These are phyloP conservation scores for Epichloe festucae DNA, from an alignment of 2,329 filamentous ascomycete species.

Conservation along the genomic window DNA sequence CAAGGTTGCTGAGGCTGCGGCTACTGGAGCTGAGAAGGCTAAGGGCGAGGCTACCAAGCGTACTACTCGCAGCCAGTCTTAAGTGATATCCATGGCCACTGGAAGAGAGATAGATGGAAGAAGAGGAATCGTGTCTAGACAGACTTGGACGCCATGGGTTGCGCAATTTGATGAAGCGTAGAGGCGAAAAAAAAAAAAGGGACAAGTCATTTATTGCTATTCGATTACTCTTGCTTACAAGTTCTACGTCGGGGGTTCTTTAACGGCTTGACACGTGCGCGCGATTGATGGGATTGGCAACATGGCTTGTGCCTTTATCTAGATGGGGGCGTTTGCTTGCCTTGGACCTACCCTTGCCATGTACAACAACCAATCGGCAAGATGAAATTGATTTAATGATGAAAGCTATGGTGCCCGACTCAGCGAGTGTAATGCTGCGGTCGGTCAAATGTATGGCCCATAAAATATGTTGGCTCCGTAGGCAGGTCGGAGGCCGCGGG, in stretches of 20 bases:
- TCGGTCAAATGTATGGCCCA: too few relatives aligned
- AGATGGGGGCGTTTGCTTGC: constrained; percentile 3
- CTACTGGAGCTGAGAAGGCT: constrained; percentile 55
- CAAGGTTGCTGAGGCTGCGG: constrained; percentile 49
- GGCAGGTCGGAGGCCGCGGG: background rate
- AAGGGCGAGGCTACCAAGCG: constrained; percentile 61
- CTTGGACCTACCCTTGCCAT: constrained; percentile 4
- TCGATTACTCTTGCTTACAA: background rate
- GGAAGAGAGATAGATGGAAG: background rate
- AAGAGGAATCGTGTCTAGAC: background rate
- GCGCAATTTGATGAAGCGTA: background rate
- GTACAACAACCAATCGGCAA: constrained; percentile 2
- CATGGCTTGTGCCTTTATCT: constrained; percentile 3
- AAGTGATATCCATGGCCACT: constrained; percentile 8
- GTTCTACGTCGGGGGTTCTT: background rate
- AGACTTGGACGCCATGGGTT: background rate
- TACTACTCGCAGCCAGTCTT: constrained; percentile 43
- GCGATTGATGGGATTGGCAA: background rate
- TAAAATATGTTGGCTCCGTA: too few relatives aligned
- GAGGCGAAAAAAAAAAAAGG: background rate
- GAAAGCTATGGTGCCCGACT: background rate
- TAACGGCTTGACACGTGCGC: background rate
- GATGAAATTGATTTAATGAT: constrained; percentile 1
- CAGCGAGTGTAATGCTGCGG: too few relatives aligned
- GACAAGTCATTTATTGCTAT: constrained; percentile 1